Conservation (phyloP, 208 protist species). For the Leishmania arabica region DNA sequence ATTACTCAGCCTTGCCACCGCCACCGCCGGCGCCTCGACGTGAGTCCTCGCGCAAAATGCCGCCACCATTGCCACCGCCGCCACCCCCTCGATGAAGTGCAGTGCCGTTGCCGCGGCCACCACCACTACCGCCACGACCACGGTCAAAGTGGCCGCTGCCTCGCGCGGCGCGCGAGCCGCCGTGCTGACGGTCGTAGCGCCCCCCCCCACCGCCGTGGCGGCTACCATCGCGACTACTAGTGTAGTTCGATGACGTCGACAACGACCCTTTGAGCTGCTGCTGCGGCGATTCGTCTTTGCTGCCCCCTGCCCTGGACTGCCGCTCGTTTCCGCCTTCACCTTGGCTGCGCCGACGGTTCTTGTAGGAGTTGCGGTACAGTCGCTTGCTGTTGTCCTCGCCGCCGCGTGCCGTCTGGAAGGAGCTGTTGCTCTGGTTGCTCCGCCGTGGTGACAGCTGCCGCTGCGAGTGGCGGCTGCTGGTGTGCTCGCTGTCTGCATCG, state of each 20-base stretch:
- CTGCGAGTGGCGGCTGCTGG: conserved; percentile 7
- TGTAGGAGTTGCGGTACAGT: conserved; percentile 26
- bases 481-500: background rate
- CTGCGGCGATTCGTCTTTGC: conserved; percentile 17
- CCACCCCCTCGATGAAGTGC: conserved; percentile 4
- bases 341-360: conserved; percentile 26
- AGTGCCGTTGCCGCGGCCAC: background rate
- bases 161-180: conserved; percentile 1
- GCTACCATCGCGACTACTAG: conserved; percentile 21
- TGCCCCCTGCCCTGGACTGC: conserved; percentile 11
- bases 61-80: background rate
- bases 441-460: conserved; percentile 13
- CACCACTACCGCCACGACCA: conserved; percentile 11
- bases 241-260: conserved; percentile 13
- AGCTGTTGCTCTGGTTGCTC: conserved; percentile 2
- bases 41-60: conserved; percentile 11
- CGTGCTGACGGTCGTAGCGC: conserved; percentile 2
- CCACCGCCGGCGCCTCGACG: conserved; percentile 9
- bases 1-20: conserved; percentile 11
- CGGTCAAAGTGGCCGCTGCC: background rate
- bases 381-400: conserved; percentile 27
- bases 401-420: background rate
- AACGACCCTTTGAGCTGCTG: conserved; percentile 14
- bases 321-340: conserved; percentile 9
- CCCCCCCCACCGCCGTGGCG: conserved; percentile 4